Evolutionary conservation across 768 basidiomycete species (phyloP).

Genomic region (Amanita jacksonii): DNA sequence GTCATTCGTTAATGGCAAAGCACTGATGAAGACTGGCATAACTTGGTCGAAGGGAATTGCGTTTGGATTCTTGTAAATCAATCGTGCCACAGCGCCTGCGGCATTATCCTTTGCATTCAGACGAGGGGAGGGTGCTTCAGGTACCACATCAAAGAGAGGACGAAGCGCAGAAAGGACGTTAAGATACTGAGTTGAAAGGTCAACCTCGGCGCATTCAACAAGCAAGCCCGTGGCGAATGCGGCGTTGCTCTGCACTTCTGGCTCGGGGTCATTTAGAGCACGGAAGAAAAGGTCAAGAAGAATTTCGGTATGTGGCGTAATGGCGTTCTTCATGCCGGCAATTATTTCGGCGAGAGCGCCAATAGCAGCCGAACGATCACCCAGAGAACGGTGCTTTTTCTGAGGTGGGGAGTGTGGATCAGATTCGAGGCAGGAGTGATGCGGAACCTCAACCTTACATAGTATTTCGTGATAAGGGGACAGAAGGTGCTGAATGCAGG

Average conservation of each 20-base stretch:
- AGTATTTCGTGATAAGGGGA: slow-evolving; percentile 86
- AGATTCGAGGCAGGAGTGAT: background rate
- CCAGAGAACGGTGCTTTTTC: slow-evolving; percentile 80
- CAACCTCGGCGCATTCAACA: slow-evolving; percentile 74
- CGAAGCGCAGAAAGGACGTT: slow-evolving; percentile 70
- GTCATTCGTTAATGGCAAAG: slow-evolving; percentile 84
- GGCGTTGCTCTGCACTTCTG: slow-evolving; percentile 95
- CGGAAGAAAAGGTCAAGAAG: slow-evolving; percentile 79
- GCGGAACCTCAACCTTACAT: slow-evolving; percentile 41
- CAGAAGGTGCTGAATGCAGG: slow-evolving; percentile 80
- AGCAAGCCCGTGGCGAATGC: slow-evolving; percentile 91
- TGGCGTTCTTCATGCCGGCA: slow-evolving; percentile 76
- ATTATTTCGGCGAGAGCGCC: slow-evolving; percentile 95
- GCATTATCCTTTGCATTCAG: slow-evolving; percentile 95
- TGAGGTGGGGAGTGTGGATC: slow-evolving; percentile 23
- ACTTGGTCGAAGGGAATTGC: slow-evolving; percentile 89
- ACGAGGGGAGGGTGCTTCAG: slow-evolving; percentile 51
- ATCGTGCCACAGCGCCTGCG: slow-evolving; percentile 83
- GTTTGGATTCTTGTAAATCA: slow-evolving; percentile 69
- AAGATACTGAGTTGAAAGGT: slow-evolving; percentile 76
- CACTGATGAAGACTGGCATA: slow-evolving; percentile 71
- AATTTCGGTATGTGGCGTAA: slow-evolving; percentile 76
- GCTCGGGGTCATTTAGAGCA: slow-evolving; percentile 73
- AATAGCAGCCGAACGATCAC: slow-evolving; percentile 88
- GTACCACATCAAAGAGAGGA: slow-evolving; percentile 64